Evolutionary conservation across 176 grass and related monocot species (phyloP).

Genomic region (Ampelocalamus luodianensis): DNA sequence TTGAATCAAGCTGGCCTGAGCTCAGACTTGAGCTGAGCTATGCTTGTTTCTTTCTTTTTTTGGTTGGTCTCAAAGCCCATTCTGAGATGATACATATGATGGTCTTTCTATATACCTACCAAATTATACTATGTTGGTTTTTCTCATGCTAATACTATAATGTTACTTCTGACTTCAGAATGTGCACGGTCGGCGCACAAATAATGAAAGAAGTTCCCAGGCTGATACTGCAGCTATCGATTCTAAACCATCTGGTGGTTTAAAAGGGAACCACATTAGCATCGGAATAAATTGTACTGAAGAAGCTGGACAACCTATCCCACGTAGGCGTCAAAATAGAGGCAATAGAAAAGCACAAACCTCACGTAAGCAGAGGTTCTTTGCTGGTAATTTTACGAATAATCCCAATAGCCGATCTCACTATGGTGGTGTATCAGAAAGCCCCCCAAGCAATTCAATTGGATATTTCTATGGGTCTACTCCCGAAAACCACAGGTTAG

Average conservation of each 20-base stretch:
- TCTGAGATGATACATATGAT: slow-evolving; percentile 2
- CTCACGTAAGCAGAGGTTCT: slow-evolving; percentile 82
- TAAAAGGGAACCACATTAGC: slow-evolving; percentile 51
- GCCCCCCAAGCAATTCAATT: slow-evolving; percentile 89
- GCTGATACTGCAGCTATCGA: slow-evolving; percentile 43
- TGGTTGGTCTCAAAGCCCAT: neutral
- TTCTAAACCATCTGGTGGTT: slow-evolving; percentile 56
- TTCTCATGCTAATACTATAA: slow-evolving; percentile 43
- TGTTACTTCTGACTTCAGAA: slow-evolving; percentile 50
- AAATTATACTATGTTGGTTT: slow-evolving; percentile 24
- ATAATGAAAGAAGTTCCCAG: slow-evolving; percentile 55
- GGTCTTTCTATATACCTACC: neutral
- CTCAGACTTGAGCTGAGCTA: slow-evolving; percentile 14
- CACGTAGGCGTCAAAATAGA: slow-evolving; percentile 75
- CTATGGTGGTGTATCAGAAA: slow-evolving; percentile 76
- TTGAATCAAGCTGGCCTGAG: slow-evolving; percentile 22
- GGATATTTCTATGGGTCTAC: slow-evolving; percentile 98
- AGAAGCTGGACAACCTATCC: slow-evolving; percentile 71
- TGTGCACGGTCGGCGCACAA: slow-evolving; percentile 52
- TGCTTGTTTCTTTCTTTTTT: neutral
- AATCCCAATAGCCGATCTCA: slow-evolving; percentile 48
- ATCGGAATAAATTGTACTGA: slow-evolving; percentile 57
- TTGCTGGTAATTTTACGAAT: slow-evolving; percentile 77
- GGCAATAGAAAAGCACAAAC: slow-evolving; percentile 64
- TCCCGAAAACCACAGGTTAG: slow-evolving; percentile 89